A percentile compares a stretch with the other conserved stretches of the same genome.
Evolutionary conservation across 768 basidiomycete genomes (phyloP).

Genomic region (Tephrocybe sp.): DNA sequence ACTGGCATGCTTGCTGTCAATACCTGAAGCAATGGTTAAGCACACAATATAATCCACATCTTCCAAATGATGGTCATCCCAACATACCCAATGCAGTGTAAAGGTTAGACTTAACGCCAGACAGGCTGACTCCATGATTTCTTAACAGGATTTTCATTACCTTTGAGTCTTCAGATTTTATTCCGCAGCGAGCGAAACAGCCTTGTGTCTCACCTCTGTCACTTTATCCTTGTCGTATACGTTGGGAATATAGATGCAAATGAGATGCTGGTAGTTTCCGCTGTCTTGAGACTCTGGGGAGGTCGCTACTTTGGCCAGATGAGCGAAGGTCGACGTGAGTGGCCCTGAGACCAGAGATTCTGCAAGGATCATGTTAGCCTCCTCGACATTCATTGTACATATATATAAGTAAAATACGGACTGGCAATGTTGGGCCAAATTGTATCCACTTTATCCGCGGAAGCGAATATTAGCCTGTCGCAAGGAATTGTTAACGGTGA

Average conservation of each 20-base stretch:
- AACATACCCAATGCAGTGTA: slow-evolving; percentile 60
- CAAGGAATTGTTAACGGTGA: neutral
- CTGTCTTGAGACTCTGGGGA: slow-evolving; percentile 43
- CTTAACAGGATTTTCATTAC: slow-evolving; percentile 69
- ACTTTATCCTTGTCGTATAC: slow-evolving; percentile 65
- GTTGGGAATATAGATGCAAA: slow-evolving; percentile 72
- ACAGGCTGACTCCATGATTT: slow-evolving; percentile 63
- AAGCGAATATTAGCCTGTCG: slow-evolving; percentile 65
- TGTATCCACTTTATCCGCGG: slow-evolving; percentile 58
- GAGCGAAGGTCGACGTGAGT: slow-evolving; percentile 56
- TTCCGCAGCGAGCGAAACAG: neutral
- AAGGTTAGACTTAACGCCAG: slow-evolving; percentile 71
- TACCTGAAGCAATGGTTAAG: slow-evolving; percentile 33
- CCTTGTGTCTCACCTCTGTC: slow-evolving; percentile 39
- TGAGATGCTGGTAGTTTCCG: slow-evolving; percentile 58
- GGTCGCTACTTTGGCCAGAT: slow-evolving; percentile 65
- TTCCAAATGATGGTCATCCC: too few species aligned
- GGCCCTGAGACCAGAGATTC: slow-evolving; percentile 69
- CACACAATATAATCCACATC: too few species aligned
- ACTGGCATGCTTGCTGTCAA: slow-evolving; percentile 78
- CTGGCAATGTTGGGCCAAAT: slow-evolving; percentile 66
- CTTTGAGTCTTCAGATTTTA: slow-evolving; percentile 28
- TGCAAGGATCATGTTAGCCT: slow-evolving; percentile 28
- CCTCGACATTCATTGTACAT: too few species aligned
- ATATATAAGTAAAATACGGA: slow-evolving; percentile 27